Evolutionary conservation across 148 eudicot genomes (phyloP), one percentile per base, ranked within the genome.

Genomic region (Vaccinium myrtillus): DNA sequence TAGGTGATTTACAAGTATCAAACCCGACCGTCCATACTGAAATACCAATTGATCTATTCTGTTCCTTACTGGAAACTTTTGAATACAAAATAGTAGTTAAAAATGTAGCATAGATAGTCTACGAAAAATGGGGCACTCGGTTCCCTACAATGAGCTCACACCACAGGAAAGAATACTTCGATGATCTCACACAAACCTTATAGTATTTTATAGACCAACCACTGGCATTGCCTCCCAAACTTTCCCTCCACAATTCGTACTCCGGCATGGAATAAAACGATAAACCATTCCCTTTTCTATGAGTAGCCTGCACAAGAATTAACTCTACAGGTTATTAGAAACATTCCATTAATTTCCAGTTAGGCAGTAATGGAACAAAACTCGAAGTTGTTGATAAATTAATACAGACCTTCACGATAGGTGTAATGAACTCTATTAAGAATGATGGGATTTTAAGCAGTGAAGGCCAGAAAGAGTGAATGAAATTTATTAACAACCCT

Each of bases 401-500:
- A 25, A 16, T 16, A 25, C 87, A 63, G 21, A 96, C 99, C 99
- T 97, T 97, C 48, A 97, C 91, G 32, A 95, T 94, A 18, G 99
- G 99, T 30, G 99, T 97, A 46, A 95, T 92, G 81, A 97, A 97
- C 88, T 95, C 98, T 56, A 91, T 84, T 81, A 97, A 80, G 84
- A 97, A 97, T 50, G 92, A 86, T n/a, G 98, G 98, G 83, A 94
- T 84, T 90, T 87, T 91, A 56, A 97, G 94, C 85, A 97, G 85
- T 8, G 98, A 92, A 25, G 99, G 99, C 99, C 99, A 97, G 85
- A 95, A 97, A 49, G 99, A 86, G 83, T 95, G 98, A 87, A 97
- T 89, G 84, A 97, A 95, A 81, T 97, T 95, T 16, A 97, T 95
- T 48, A 97, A 75, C 75, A 97, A 89, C 88, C 99, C 98, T 88